phyloP scores from a whole-genome alignment of 1,284 basidiomycete genomes.

The Leccinum solheimii region DNA sequence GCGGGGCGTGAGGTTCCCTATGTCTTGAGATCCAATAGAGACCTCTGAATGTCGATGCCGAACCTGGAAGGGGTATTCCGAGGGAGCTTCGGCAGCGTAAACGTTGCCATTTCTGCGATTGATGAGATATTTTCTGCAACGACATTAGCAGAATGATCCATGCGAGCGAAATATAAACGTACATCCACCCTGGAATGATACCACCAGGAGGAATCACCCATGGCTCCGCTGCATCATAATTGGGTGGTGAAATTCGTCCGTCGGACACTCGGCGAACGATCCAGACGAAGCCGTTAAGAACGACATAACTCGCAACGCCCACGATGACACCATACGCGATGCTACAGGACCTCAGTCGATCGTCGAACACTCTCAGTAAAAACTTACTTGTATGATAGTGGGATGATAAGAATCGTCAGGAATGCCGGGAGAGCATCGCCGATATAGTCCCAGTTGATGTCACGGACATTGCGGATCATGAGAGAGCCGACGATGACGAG shows the following conservation, averaged over 20 bases:
- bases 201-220: slow-evolving; percentile 72
- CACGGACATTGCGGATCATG: slow-evolving; percentile 86
- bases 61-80: slow-evolving; percentile 33
- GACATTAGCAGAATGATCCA: not conserved
- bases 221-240: slow-evolving; percentile 60
- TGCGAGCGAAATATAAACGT: slow-evolving; percentile 18
- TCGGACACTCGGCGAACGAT: slow-evolving; percentile 54
- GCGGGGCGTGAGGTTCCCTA: slow-evolving; percentile 25
- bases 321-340: slow-evolving; percentile 91
- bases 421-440: slow-evolving; percentile 87
- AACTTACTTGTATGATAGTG: slow-evolving; percentile 72
- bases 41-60: slow-evolving; percentile 34
- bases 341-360: slow-evolving; percentile 43
- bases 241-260: slow-evolving; percentile 69
- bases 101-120: slow-evolving; percentile 3
- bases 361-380: not conserved
- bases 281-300: slow-evolving; percentile 74
- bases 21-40: slow-evolving; percentile 35
- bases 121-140: slow-evolving; percentile 26
- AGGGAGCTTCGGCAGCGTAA: slow-evolving; percentile 8
- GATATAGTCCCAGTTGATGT: slow-evolving; percentile 89
- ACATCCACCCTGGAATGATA: slow-evolving; percentile 73
- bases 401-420: slow-evolving; percentile 76
- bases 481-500: slow-evolving; percentile 85
- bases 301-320: slow-evolving; percentile 69